phyloP scores from a whole-genome alignment of 306 rosid genomes.

The Vigna radiata region DNA sequence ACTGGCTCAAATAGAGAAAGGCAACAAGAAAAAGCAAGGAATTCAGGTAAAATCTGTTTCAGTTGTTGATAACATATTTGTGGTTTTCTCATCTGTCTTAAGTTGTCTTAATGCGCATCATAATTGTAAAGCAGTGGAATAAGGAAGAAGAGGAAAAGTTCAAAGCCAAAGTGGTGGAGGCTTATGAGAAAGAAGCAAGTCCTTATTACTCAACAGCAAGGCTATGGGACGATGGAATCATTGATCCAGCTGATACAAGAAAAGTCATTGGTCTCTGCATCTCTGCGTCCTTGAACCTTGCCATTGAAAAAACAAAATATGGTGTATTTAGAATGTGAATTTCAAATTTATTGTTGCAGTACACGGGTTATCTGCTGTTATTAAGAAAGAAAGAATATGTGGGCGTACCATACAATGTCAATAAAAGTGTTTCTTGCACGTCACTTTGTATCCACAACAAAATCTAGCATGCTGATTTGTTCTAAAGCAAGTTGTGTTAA shows the following conservation, averaged over 20 bases:
- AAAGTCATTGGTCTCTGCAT: constrained; percentile 75
- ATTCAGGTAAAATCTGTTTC: constrained; percentile 63
- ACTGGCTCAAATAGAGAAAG: constrained; percentile 85
- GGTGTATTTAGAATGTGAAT: constrained; percentile 93
- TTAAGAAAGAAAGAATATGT: neutral
- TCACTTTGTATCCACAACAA: neutral
- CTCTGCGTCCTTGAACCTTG: constrained; percentile 80
- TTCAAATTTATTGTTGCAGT: neutral
- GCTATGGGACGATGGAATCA: constrained; percentile 95
- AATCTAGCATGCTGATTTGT: neutral
- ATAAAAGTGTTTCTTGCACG: constrained; percentile 5
- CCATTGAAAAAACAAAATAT: constrained; percentile 71
- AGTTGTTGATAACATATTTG: neutral
- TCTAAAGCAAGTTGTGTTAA: neutral
- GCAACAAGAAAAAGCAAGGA: constrained; percentile 91
- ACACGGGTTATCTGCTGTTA: constrained; percentile 1
- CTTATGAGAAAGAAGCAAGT: constrained; percentile 85
- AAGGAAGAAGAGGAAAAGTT: constrained; percentile 90
- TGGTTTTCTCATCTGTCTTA: constrained; percentile 35
- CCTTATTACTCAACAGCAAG: constrained; percentile 94
- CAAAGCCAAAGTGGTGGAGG: constrained; percentile 77
- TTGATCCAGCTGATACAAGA: constrained; percentile 97
- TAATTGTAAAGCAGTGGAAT: constrained; percentile 66
- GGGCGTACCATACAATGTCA: neutral
- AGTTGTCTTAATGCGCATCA: neutral